Evolutionary conservation across 495 filamentous ascomycete genomes (phyloP).

Genomic region (Cercophora sp.): DNA sequence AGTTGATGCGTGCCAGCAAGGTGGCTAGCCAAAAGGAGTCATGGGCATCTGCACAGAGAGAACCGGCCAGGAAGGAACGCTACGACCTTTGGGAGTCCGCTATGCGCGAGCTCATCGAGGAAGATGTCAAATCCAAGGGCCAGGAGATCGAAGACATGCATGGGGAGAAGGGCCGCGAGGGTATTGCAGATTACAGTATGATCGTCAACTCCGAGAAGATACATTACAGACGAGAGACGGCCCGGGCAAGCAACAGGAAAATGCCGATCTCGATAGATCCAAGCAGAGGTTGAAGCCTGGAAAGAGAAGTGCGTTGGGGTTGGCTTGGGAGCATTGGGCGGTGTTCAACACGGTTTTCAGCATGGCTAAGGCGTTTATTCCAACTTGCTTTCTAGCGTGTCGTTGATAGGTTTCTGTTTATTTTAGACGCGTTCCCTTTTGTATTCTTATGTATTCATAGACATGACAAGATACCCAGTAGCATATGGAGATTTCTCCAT

Average conservation of each 20-base stretch:
- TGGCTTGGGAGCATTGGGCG: too few relatives aligned
- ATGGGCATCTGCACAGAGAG: constrained; percentile 32
- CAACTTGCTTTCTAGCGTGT: too few relatives aligned
- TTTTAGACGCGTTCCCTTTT: too few relatives aligned
- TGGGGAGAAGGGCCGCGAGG: constrained; percentile 28
- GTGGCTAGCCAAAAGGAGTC: constrained; percentile 48
- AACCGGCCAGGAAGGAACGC: constrained; percentile 30
- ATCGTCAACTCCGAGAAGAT: constrained; percentile 41
- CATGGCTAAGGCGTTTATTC: too few relatives aligned
- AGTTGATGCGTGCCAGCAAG: constrained; percentile 44
- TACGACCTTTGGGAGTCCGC: constrained; percentile 41
- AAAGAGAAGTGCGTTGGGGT: too few relatives aligned
- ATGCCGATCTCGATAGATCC: too few relatives aligned
- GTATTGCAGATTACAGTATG: constrained; percentile 48
- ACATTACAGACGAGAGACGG: constrained; percentile 33
- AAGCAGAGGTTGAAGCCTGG: constrained; percentile 16
- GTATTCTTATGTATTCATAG: too few relatives aligned
- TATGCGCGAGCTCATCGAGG: constrained; percentile 39
- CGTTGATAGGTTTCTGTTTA: too few relatives aligned
- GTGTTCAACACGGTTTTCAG: too few relatives aligned
- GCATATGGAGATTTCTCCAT: too few relatives aligned
- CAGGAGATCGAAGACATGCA: constrained; percentile 59
- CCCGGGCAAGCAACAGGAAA: constrained; percentile 22
- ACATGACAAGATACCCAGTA: too few relatives aligned
- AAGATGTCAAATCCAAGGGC: constrained; percentile 54